Evolutionary conservation across 805 yeast species (phyloP), one percentile per base, ranked within the genome.

Genomic region (Kazachstania martiniae): DNA sequence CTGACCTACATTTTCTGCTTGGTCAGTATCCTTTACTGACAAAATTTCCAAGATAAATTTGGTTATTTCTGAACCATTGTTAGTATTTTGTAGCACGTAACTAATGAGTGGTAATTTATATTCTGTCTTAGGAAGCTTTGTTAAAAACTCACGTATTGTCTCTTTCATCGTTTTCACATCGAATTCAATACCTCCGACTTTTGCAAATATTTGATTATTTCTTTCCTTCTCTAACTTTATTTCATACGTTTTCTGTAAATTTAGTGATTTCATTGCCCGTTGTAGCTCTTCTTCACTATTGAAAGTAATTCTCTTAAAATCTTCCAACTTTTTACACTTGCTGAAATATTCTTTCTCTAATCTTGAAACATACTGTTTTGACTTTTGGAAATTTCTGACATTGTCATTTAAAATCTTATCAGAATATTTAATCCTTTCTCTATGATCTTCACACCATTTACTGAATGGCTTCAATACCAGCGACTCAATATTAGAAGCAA

Each of bases 1-100:
- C 49, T 81, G 91, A 13, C 94, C 94, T 49, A 79, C 71, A 9
- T 44, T 46, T 56, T 84, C 95, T 8, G 83, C 81, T 39, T 64
- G 65, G 13, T 68, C 77, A 19, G 74, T 53, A 38, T 69, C 58
- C 19, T 46, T 47, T 23, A 54, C 31, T 3, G 57, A 44, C 42
- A 56, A 37, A 33, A 47, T 35, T 18, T 47, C 39, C 33, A 49
- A 25, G n/a, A 53, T 30, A 32, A 49, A 55, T 19, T 48, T 56
- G 5, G 56, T 44, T 13, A 56, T 53, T 25, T 56, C 59, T 21
- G 46, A 43, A 8, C 61, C 61, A 30, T 37, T 56, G 33, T 56
- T 56, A 9, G 61, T 56, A 38, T 56, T 51, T 18, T 39, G 39
- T 21, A 56, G 35, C 15, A 43, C 34, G 27, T 46, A 54, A 27